A percentile compares a stretch with the other conserved stretches of the same genome.
Conservation (phyloP, 2,329 filamentous ascomycete genomes). For the Davidsoniella australis region DNA sequence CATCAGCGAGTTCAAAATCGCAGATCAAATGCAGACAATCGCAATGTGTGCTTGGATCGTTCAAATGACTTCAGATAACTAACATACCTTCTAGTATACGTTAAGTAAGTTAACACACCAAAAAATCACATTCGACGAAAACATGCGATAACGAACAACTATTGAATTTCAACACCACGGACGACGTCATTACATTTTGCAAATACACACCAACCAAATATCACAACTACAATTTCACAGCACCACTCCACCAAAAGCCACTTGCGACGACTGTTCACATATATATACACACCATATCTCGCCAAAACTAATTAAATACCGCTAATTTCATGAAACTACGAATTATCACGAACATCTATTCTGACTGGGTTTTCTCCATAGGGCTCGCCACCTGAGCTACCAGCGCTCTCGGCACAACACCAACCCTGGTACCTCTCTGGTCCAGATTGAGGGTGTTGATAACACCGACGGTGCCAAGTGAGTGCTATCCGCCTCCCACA, state of each 20-base stretch:
- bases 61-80: conserved; percentile 19
- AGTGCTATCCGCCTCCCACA: conserved; percentile 19
- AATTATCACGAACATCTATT: conserved; percentile 5
- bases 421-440: conserved; percentile 78
- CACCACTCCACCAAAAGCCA: neutral
- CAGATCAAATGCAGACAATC: neutral
- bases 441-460: conserved; percentile 98
- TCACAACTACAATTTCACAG: neutral
- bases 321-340: neutral
- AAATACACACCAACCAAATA: neutral
- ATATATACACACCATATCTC: neutral
- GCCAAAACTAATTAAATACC: neutral
- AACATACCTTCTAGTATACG: conserved; percentile 48
- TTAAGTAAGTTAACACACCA: conserved; percentile 53
- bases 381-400: conserved; percentile 97
- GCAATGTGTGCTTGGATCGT: conserved; percentile 13
- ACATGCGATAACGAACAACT: neutral
- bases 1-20: neutral
- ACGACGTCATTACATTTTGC: neutral
- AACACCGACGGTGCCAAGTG: conserved; percentile 77
- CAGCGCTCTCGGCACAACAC: conserved; percentile 86
- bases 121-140: neutral
- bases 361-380: conserved; percentile 21
- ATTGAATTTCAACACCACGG: neutral
- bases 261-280: neutral